Base-by-base conservation (phyloP, 2,329 filamentous ascomycete species). In the Penicillium sp. region DNA sequence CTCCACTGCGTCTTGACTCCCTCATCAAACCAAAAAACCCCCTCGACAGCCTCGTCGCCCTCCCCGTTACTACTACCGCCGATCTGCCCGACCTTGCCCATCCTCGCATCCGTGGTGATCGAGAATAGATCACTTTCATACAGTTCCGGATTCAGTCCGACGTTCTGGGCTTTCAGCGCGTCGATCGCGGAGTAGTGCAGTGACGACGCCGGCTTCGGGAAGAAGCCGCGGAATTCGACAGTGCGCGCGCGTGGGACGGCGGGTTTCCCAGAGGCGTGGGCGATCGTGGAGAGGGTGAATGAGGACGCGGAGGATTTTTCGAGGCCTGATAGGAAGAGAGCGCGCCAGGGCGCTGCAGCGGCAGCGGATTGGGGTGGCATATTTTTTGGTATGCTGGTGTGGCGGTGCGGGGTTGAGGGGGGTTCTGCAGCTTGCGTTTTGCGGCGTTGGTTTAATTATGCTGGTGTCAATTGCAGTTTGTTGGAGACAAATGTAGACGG, bases 191-290 rank as follows among this genome's bases (percentile, higher is more conserved):
- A 85, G 77, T 93, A 91, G 4, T 90, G 89, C 1, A 96, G 72
- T 3, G 71, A 45, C 21, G 56, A 58, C 17, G 56, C 59, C 1
- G 78, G 82, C 59, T 85, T 84, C 0, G 88, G 89, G 87, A 91
- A 97, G 79, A 96, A 88, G 68, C 93, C 92, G 64, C 94, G 90
- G 79, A 88, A 94, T 71, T 97, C 88, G 78, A 93, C 95, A 71
- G 88, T 93, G n/a, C 75, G 73, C 11, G 72, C 66, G 53, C 75
- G 74, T 13, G 75, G 75, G 3, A 74, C 64, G 15, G 70, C 9
- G 5, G 35, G 63, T 2, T 58, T 64, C 17, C 65, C 62, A 15
- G 63, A 53, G 8, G 68, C 62, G 45, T 61, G 46, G 3, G 58
- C 65, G 21, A 75, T 56, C 6, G 74, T 75, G 6, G 69, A 64